Evolutionary conservation across 164 flowering plant species (phyloP), one percentile per base, ranked within the genome.

Genomic region (Hamamelis virginiana): DNA sequence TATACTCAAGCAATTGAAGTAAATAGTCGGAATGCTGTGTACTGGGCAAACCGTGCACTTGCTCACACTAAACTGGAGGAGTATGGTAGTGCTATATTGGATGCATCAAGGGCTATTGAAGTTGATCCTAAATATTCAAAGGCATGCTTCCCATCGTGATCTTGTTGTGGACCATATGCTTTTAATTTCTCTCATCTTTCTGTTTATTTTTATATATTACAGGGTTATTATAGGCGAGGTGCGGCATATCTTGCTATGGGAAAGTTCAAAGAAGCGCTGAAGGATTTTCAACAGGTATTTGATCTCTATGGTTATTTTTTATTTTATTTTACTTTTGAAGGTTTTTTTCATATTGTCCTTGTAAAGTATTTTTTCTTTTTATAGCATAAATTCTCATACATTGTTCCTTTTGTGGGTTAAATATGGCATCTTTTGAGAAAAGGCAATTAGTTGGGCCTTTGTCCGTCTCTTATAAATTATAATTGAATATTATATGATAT

Each of bases 241-340:
- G 99, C 96, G 5, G 97, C 99, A 41, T 82, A 90, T 81, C 94
- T 95, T 82, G 88, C 92, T 50, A 89, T 95, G 99, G 99, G 99
- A 23, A 95, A 95, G 76, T 89, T 95, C 71, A 95, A 95, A 81
- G 99, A 95, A 18, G 99, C 99, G 64, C 79, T 95, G 16, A 95
- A 95, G 75, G 99, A 95, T 78, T 95, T 95, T 73, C 99, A 95
- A 67, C 96, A 90, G 92, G 99, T 95, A 73, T 25, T 56, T 72
- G 23, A 13, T 41, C 28, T 13, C 43, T 27, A 26, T 19, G 25
- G 28, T 55, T 22, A 21, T 4, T 19, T 21, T 33, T 33, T 33
- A 33, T 2, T 43, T 18, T 5, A 18, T 41, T 11, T 61, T 33
- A 41, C 4, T 5, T 61, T 43, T 19, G 15, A 38, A 18, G 11